These are phyloP conservation scores for Aspergillus hortae DNA, from an alignment of 2,329 filamentous ascomycete genomes.

Conservation along the genomic window DNA sequence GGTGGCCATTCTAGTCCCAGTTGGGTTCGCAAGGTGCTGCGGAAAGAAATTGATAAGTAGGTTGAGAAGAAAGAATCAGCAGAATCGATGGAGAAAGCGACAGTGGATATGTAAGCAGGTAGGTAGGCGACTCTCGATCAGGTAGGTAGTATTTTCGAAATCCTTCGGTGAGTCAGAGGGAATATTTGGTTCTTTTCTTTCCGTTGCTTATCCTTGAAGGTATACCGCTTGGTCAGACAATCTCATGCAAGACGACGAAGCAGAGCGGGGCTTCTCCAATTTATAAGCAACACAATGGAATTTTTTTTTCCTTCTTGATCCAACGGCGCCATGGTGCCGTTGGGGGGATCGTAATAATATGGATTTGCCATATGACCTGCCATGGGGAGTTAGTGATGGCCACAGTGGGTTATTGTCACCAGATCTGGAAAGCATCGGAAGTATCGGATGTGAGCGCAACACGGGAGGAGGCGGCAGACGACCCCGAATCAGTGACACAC, in stretches of 20 bases:
- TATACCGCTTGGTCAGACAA: neutral
- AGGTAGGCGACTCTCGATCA: too few species aligned
- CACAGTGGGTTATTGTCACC: slow-evolving; percentile 18
- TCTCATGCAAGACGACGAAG: slow-evolving; percentile 1
- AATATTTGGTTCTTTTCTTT: too few species aligned
- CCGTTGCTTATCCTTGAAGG: neutral
- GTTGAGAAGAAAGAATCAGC: neutral
- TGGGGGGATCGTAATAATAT: slow-evolving; percentile 15
- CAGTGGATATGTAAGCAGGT: too few species aligned
- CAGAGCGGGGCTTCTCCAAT: slow-evolving; percentile 14
- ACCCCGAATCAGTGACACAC: slow-evolving; percentile 2
- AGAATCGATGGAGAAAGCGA: too few species aligned
- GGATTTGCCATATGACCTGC: slow-evolving; percentile 21
- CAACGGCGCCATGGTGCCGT: slow-evolving; percentile 9
- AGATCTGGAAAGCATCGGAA: slow-evolving; percentile 21
- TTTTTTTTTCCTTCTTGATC: slow-evolving; percentile 9
- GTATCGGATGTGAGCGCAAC: slow-evolving; percentile 16
- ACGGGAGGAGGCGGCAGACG: slow-evolving; percentile 13
- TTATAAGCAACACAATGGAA: slow-evolving; percentile 15
- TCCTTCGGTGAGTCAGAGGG: too few species aligned
- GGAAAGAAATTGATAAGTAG: neutral
- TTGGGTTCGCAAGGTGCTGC: neutral
- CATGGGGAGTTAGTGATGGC: slow-evolving; percentile 17
- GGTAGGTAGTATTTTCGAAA: too few species aligned
- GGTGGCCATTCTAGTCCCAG: slow-evolving; percentile 2